These are phyloP conservation scores for Polyporus tsugae DNA, from an alignment of 1,284 basidiomycete genomes.

Conservation along the genomic window DNA sequence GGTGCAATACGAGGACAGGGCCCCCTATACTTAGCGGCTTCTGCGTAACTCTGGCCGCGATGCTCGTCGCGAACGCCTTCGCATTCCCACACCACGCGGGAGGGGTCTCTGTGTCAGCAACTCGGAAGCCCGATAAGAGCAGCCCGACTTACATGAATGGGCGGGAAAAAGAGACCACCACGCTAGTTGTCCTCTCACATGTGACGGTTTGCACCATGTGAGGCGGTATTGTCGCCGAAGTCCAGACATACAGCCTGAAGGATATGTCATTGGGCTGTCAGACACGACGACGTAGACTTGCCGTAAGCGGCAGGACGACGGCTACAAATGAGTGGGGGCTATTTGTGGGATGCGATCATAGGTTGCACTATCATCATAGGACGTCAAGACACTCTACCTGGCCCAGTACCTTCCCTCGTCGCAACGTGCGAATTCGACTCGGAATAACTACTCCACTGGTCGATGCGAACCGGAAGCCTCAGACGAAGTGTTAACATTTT, in stretches of 20 bases:
- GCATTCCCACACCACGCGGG: neutral
- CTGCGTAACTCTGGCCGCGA: neutral
- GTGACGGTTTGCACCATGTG: neutral
- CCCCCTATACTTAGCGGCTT: neutral
- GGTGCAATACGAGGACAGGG: neutral
- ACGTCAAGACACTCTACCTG: too few relatives aligned
- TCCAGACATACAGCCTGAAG: too few relatives aligned
- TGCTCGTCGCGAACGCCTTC: neutral
- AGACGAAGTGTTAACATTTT: too few relatives aligned
- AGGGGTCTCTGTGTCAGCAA: neutral
- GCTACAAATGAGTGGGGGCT: neutral
- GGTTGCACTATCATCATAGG: too few relatives aligned
- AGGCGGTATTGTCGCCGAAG: neutral
- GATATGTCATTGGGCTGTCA: neutral
- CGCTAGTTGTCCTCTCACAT: neutral
- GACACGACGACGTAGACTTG: neutral
- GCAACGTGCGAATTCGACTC: too few relatives aligned
- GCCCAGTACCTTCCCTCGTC: too few relatives aligned
- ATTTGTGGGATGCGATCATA: too few relatives aligned
- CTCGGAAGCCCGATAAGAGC: slow-evolving; percentile 1
- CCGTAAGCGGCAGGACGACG: neutral
- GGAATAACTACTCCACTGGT: too few relatives aligned
- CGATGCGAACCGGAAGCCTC: too few relatives aligned
- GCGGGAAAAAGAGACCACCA: neutral
- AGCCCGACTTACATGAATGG: neutral